Conservation (phyloP, 129 eudicot genomes). For the Helianthus annuus region HanXRQr2.0-SUNRISE NC_035446.2:164769147-164769646, state of each 20-base stretch:
- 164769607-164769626: conserved; percentile 84
- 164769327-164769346: background rate
- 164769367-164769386: conserved; percentile 5
- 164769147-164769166: conserved; percentile 87
- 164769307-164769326: conserved; percentile 62
- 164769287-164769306: conserved; percentile 85
- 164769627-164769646: conserved; percentile 82
- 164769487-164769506: conserved; percentile 14
- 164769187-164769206: conserved; percentile 85
- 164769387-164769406: background rate
- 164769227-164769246: conserved; percentile 96
- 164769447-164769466: conserved; percentile 88
- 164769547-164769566: background rate
- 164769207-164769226: conserved; percentile 91
- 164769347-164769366: background rate
- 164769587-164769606: conserved; percentile 94
- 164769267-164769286: conserved; percentile 88
- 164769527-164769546: background rate
- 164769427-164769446: conserved; percentile 96
- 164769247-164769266: conserved; percentile 98
- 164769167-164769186: conserved; percentile 90
- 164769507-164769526: background rate
- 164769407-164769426: conserved; percentile 53
- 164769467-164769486: conserved; percentile 67
- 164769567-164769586: conserved; percentile 35